Evolutionary conservation across 2,329 filamentous ascomycete species (phyloP), one percentile per base, ranked within the genome.

Genomic region (Chaetomiaceae sp.): DNA sequence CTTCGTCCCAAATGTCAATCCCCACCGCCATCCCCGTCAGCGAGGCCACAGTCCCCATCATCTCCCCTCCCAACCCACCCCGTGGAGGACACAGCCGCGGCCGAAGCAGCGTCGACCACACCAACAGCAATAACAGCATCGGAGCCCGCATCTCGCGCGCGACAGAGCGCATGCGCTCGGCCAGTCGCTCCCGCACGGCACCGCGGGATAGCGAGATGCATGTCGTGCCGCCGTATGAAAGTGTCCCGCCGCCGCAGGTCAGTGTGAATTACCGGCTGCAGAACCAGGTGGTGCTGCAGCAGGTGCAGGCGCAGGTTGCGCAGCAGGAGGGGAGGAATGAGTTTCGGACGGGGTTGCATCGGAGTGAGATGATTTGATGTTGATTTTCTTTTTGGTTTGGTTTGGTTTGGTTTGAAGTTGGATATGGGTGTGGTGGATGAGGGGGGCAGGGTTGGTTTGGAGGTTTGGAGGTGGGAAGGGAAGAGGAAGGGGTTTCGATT

Each of bases 161-260:
- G 0, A 81, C 81, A 0, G 82, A 84, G 61, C 76, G 80, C 44
- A 76, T 84, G 63, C 77, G 82, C 19, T 84, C 81, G 4, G 81
- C 72, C 1, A 84, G 81, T 65, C 78, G 81, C 15, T 76, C 75
- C 47, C 74, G 76, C 39, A 19, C 23, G 17, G 79, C 79, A n/a
- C 25, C 33, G 40, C 43, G 20, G 20, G 31, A 37, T 15, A 27
- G 19, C 4, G 12, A 29, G 31, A 22, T 22, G 46, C 19, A 39
- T 25, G 23, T 8, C 23, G 23, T 15, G 33, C n/a, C 36, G 19
- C 72, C 71, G 19, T 73, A 75, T 55, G 75, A 78, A 63, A 75
- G 70, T 58, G 65, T 73, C 17, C 71, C 70, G 37, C 70, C 72
- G 1, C 56, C 39, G 42, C 23, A 23, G 3, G 65, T 65, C 31